Evolutionary conservation across 2,329 filamentous ascomycete genomes (phyloP).

Genomic region (Cryphonectria parasitica): DNA sequence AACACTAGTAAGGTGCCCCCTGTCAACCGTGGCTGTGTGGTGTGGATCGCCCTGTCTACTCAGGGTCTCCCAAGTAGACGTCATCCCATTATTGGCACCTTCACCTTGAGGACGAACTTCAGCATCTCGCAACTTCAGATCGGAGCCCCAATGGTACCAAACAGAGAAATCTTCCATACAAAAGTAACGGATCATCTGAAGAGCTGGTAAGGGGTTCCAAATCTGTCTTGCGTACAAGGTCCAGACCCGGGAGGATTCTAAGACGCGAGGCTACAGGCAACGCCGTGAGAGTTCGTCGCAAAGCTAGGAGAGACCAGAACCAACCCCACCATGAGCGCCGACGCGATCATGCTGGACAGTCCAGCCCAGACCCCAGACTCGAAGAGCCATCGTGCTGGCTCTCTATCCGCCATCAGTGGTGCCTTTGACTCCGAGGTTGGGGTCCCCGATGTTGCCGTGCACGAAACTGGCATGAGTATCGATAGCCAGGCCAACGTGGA

Average conservation of each 20-base stretch:
- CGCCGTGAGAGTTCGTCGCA: background rate
- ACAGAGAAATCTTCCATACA: background rate
- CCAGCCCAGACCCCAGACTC: slow-evolving; percentile 28
- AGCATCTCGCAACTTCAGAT: background rate
- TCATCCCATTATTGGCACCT: slow-evolving; percentile 6
- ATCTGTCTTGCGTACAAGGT: background rate
- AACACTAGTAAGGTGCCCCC: slow-evolving; percentile 5
- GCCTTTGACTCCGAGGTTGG: slow-evolving; percentile 14
- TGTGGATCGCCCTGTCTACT: background rate
- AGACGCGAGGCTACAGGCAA: background rate
- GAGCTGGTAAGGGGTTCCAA: background rate
- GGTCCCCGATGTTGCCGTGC: slow-evolving; percentile 15
- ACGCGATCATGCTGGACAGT: slow-evolving; percentile 29
- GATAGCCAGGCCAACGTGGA: slow-evolving; percentile 4
- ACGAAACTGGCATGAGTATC: slow-evolving; percentile 25
- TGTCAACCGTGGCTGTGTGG: background rate
- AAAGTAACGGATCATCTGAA: background rate
- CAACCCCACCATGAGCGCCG: slow-evolving; percentile 20
- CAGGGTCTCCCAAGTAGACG: slow-evolving; percentile 1
- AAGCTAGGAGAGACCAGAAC: background rate
- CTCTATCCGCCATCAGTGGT: background rate
- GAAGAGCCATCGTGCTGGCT: slow-evolving; percentile 22
- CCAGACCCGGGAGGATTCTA: background rate
- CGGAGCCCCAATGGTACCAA: background rate
- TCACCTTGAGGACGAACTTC: background rate